These are phyloP conservation scores for Colletotrichum gloeosporioides DNA, from an alignment of 2,329 filamentous ascomycete genomes.

Conservation along the genomic window DNA sequence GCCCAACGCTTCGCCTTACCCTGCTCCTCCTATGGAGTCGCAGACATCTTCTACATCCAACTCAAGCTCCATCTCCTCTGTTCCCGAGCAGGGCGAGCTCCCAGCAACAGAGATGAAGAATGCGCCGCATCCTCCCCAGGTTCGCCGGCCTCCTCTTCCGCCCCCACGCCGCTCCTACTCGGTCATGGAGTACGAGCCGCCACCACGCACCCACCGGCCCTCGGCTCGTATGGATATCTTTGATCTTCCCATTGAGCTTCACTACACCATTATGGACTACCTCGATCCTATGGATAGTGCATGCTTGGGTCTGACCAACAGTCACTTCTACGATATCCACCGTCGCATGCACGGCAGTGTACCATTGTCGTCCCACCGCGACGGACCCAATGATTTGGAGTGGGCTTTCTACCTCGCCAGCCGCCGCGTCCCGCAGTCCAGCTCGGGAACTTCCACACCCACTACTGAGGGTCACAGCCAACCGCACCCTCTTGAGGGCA, in stretches of 20 bases:
- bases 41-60: neutral
- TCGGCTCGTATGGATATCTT: slow-evolving; percentile 51
- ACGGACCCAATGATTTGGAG: slow-evolving; percentile 67
- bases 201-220: slow-evolving; percentile 51
- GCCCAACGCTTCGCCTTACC: neutral
- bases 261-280: slow-evolving; percentile 65
- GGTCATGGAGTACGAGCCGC: slow-evolving; percentile 64
- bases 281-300: slow-evolving; percentile 70
- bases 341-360: slow-evolving; percentile 60
- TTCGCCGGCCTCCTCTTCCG: slow-evolving; percentile 40
- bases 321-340: slow-evolving; percentile 64
- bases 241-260: slow-evolving; percentile 64
- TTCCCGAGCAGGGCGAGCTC: slow-evolving; percentile 26
- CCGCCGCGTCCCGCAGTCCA: slow-evolving; percentile 38
- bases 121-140: slow-evolving; percentile 19
- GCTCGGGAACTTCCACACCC: neutral
- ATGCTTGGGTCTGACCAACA: slow-evolving; percentile 64
- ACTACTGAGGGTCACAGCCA: slow-evolving; percentile 5
- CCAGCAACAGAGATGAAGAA: slow-evolving; percentile 11
- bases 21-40: neutral
- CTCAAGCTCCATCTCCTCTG: slow-evolving; percentile 6
- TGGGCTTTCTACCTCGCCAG: slow-evolving; percentile 67
- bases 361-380: slow-evolving; percentile 60
- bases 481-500: slow-evolving; percentile 41
- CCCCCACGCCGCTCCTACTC: slow-evolving; percentile 63